Percentiles rank a stretch among this genome's conserved stretches.
Conservation (phyloP, 306 rosid species). For the Acacia confusa region DNA sequence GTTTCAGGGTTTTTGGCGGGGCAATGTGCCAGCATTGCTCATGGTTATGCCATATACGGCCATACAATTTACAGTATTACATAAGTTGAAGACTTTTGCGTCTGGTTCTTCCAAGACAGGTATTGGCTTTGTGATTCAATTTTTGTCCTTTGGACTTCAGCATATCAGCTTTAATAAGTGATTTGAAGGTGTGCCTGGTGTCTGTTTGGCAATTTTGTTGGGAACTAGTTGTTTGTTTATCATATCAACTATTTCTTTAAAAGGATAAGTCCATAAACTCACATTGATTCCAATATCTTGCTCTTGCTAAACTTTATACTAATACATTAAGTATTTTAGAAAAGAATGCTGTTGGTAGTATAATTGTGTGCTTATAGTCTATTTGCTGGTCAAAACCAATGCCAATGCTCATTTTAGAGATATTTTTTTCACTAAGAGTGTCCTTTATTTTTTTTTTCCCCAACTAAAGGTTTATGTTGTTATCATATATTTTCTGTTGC, state of each 20-base stretch:
- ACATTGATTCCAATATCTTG: background rate
- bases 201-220: background rate
- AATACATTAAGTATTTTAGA: background rate
- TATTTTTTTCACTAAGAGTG: background rate
- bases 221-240: slow-evolving; percentile 13
- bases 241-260: background rate
- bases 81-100: slow-evolving; percentile 77
- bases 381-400: background rate
- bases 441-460: background rate
- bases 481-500: slow-evolving; percentile 28
- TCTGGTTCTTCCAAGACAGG: slow-evolving; percentile 90
- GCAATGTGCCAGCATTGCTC: slow-evolving; percentile 94
- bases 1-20: slow-evolving; percentile 95
- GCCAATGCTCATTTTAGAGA: background rate
- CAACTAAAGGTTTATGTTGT: slow-evolving; percentile 22
- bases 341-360: slow-evolving; percentile 4
- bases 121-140: slow-evolving; percentile 26
- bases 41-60: slow-evolving; percentile 99
- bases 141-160: slow-evolving; percentile 3
- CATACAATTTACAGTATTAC: slow-evolving; percentile 85
- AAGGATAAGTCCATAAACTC: background rate
- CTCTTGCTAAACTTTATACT: background rate
- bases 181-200: background rate
- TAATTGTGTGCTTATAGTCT: background rate
- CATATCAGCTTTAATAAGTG: background rate